A percentile compares a stretch with the other conserved stretches of the same genome.
Evolutionary conservation across 768 basidiomycete species (phyloP).

Genomic region (Hygrocybe coccinea): DNA sequence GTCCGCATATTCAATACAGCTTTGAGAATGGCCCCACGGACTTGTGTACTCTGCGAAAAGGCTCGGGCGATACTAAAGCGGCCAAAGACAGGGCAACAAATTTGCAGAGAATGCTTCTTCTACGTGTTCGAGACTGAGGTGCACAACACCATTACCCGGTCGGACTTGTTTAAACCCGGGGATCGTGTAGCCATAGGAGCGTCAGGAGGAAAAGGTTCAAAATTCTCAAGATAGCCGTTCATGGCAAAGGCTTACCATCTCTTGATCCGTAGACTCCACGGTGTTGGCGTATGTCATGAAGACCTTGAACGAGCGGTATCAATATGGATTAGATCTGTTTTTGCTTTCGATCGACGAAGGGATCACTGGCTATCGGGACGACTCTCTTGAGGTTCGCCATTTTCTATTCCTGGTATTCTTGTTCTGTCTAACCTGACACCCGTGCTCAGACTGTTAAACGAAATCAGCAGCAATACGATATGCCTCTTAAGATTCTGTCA

Average conservation of each 20-base stretch:
- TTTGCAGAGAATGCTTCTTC: constrained; percentile 95
- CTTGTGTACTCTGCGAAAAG: constrained; percentile 71
- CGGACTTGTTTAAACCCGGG: constrained; percentile 78
- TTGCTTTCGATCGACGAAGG: constrained; percentile 97
- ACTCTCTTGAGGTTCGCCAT: constrained; percentile 76
- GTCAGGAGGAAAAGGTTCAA: constrained; percentile 91
- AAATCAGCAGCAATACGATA: constrained; percentile 90
- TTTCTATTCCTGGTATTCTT: neutral
- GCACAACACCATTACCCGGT: constrained; percentile 87
- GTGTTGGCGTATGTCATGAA: constrained; percentile 98
- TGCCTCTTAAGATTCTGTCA: constrained; percentile 93
- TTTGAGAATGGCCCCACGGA: constrained; percentile 76
- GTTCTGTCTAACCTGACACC: constrained; percentile 2
- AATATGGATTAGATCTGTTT: constrained; percentile 87
- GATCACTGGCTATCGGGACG: constrained; percentile 96
- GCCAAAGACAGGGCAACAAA: constrained; percentile 96
- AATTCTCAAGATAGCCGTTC: neutral
- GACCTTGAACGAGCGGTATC: constrained; percentile 86
- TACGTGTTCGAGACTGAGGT: constrained; percentile 97
- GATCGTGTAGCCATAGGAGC: constrained; percentile 97
- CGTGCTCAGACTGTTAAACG: constrained; percentile 83
- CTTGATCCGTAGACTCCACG: constrained; percentile 71
- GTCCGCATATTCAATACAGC: no score
- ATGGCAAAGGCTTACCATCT: constrained; percentile 7
- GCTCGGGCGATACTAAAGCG: constrained; percentile 84